Base-by-base conservation (phyloP, 1,284 basidiomycete genomes). In the Termitomyces sp. region DNA sequence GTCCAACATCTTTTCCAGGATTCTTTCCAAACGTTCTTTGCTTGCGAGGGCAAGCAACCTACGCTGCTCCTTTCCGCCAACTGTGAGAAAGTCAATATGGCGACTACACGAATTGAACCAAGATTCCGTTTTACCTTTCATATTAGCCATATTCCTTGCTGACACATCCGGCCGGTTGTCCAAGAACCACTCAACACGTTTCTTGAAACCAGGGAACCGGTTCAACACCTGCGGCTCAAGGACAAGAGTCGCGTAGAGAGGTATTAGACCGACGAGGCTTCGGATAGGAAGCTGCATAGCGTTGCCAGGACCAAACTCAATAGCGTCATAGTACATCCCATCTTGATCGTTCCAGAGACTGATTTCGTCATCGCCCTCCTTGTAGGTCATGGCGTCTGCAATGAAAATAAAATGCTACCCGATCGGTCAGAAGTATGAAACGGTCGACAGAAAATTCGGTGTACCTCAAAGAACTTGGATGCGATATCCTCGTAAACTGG, bases 151-250 rank as follows among this genome's bases (percentile, higher is more conserved):
- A 69, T 97, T 98, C 57, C 96, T 80, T 50, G 79, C 79, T 5
- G 92, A 87, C 49, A 97, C 83, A 59, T 88, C 91, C 1, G 90
- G 85, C 24, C 95, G 76, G 71, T 98, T 92, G 64, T 97, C 86
- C 53, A 98, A 83, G 74, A 98, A 99, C 96, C 96, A 98, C 62
- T 99, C 91, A 83, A 99, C 85, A 43, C 96, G 84, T 72, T 97
- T 97, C 76, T 92, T 97, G 79, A 99, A 99, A 5, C 94, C 93
- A 10, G 94, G 94, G 76, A 98, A 91, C 31, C 88, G 82, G 65
- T 93, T 93, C 63, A 98, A 81, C 13, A 87, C 83, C 8, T 83
- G 74, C 1, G 96, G 95, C 68, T 99, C 96, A 37, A 99, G 78
- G 1, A 96, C 94, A 38, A 97, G 76, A 0, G 94, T 97, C 2